Conservation (phyloP, 805 yeast species). For the Diddensiella santjacobensis region DNA sequence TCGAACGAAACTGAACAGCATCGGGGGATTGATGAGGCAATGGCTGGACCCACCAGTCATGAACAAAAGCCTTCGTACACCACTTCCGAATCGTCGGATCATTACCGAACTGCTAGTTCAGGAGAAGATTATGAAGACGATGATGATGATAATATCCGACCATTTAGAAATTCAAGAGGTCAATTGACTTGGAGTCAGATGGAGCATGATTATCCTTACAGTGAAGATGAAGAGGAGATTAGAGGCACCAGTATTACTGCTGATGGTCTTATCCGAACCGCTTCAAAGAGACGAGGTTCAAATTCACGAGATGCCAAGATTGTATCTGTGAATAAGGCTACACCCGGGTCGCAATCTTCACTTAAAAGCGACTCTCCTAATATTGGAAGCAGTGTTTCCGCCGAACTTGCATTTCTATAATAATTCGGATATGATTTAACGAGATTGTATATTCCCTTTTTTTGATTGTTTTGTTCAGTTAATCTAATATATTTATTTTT, state of each 20-base stretch:
- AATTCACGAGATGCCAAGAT: constrained; percentile 35
- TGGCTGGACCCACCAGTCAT: constrained; percentile 1
- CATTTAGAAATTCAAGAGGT: constrained; percentile 34
- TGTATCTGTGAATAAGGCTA: constrained; percentile 24
- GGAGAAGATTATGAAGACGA: constrained; percentile 26
- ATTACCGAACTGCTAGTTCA: constrained; percentile 35
- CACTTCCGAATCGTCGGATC: constrained; percentile 17
- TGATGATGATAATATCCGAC: constrained; percentile 26
- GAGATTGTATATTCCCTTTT: constrained; percentile 2
- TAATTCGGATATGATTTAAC: background rate
- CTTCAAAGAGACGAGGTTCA: constrained; percentile 22
- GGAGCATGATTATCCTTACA: constrained; percentile 3
- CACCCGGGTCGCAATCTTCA: constrained; percentile 2
- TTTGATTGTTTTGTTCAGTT: background rate
- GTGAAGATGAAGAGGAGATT: constrained; percentile 8
- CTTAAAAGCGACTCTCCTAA: constrained; percentile 29
- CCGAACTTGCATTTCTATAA: constrained; percentile 34
- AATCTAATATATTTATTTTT: constrained; percentile 1
- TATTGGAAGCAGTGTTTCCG: constrained; percentile 28
- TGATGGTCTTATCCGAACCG: constrained; percentile 14
- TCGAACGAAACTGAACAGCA: constrained; percentile 6
- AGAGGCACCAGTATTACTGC: constrained; percentile 3
- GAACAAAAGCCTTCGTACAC: background rate
- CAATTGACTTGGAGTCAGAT: constrained; percentile 30
- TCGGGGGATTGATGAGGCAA: constrained; percentile 1